A percentile compares a stretch with the other conserved stretches of the same genome.
Evolutionary conservation across 2,329 filamentous ascomycete species (phyloP).

Genomic region (Aureobasidium sp.): DNA sequence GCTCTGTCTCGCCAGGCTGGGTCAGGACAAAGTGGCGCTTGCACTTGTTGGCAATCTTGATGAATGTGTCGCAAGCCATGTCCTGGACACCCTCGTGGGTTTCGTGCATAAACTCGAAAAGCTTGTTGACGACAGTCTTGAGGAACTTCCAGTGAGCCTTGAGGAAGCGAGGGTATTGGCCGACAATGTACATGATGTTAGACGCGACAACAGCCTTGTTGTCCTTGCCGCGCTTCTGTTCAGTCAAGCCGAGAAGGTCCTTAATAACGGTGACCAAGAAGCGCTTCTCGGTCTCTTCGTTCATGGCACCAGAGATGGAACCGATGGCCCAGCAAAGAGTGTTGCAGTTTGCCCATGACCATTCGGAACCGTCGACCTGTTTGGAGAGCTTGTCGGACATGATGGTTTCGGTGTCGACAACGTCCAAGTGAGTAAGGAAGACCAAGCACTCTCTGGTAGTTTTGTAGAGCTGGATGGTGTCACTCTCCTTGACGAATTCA

Average conservation of each 20-base stretch:
- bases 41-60: conserved; percentile 98
- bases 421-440: conserved; percentile 94
- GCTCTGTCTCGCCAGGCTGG: conserved; percentile 87
- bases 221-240: conserved; percentile 99
- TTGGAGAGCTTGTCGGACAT: conserved; percentile 98
- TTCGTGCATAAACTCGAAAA: conserved; percentile 99
- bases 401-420: conserved; percentile 94
- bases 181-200: conserved; percentile 99
- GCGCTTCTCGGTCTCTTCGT: conserved; percentile 96
- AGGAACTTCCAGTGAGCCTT: conserved; percentile 99
- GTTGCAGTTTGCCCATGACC: conserved; percentile 99
- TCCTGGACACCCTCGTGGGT: conserved; percentile 99
- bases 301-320: conserved; percentile 98
- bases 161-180: conserved; percentile 94
- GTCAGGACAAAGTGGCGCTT: conserved; percentile 94
- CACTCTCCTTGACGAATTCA: conserved; percentile 98
- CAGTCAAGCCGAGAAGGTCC: conserved; percentile 88
- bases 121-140: conserved; percentile 98
- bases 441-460: conserved; percentile 95
- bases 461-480: conserved; percentile 99
- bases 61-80: conserved; percentile 99
- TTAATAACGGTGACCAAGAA: conserved; percentile 99
- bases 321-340: conserved; percentile 99
- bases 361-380: conserved; percentile 90
- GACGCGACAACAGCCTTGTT: conserved; percentile 98